phyloP scores from a whole-genome alignment of 148 eudicot species.

The Vaccinium vitisidaea region DNA sequence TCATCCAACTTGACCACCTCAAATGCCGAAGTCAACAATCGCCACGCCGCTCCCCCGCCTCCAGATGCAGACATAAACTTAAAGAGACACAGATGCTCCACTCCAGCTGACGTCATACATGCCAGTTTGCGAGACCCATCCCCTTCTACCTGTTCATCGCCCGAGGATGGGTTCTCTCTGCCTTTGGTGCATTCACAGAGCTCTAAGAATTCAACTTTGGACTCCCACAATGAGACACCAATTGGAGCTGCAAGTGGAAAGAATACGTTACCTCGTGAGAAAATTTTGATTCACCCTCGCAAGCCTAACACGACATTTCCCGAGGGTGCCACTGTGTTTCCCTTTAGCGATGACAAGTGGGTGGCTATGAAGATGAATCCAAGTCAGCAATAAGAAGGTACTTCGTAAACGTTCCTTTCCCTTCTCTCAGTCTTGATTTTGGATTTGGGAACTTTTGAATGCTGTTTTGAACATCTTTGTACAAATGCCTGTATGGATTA shows the following conservation, averaged over 20 bases:
- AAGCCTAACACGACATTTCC: slow-evolving; percentile 27
- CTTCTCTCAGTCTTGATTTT: background rate
- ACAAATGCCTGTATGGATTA: background rate
- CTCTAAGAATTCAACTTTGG: background rate
- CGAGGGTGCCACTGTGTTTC: slow-evolving; percentile 26
- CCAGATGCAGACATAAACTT: background rate
- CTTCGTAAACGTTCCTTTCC: background rate
- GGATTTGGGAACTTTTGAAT: background rate
- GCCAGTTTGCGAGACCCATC: slow-evolving; percentile 1
- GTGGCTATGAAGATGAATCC: slow-evolving; percentile 29
- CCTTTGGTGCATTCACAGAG: background rate
- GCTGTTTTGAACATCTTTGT: background rate
- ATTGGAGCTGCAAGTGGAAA: background rate
- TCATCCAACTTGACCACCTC: slow-evolving; percentile 1
- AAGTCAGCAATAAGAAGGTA: background rate
- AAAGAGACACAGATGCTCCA: slow-evolving; percentile 22
- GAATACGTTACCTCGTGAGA: slow-evolving; percentile 9
- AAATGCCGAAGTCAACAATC: background rate
- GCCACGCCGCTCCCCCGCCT: background rate
- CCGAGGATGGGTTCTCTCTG: background rate
- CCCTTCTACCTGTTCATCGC: background rate
- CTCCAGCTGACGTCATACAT: background rate
- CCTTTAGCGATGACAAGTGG: slow-evolving; percentile 41
- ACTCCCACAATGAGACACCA: background rate
- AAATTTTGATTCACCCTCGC: slow-evolving; percentile 26